These are phyloP conservation scores for Xylariaceae sp. DNA, from an alignment of 2,329 filamentous ascomycete genomes.

Conservation along the genomic window DNA sequence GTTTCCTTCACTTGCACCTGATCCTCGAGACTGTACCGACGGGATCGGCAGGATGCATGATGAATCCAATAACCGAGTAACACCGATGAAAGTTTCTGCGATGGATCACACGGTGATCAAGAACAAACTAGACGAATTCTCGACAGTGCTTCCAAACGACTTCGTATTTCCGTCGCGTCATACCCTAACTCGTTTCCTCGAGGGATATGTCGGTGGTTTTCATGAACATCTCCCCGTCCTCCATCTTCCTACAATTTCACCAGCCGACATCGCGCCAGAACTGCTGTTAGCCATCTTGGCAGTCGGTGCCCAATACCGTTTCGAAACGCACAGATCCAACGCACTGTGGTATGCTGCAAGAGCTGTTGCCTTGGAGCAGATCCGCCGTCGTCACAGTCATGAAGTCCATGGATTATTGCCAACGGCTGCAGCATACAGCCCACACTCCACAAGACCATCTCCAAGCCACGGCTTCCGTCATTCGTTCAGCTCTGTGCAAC, in stretches of 20 bases:
- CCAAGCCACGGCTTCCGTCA: slow-evolving; percentile 55
- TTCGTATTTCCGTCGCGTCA: slow-evolving; percentile 68
- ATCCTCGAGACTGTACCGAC: slow-evolving; percentile 44
- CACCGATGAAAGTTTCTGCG: slow-evolving; percentile 47
- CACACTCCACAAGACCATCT: slow-evolving; percentile 56
- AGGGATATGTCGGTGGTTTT: slow-evolving; percentile 67
- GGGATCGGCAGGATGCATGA: slow-evolving; percentile 37
- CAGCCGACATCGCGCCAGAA: slow-evolving; percentile 63
- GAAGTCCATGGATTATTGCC: slow-evolving; percentile 55
- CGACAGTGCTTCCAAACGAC: slow-evolving; percentile 54
- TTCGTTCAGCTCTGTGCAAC: slow-evolving; percentile 56
- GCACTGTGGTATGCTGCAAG: slow-evolving; percentile 60
- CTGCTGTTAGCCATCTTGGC: slow-evolving; percentile 64
- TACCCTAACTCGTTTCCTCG: slow-evolving; percentile 64
- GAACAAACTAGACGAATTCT: slow-evolving; percentile 58
- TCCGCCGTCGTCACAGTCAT: slow-evolving; percentile 52
- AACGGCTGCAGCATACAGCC: slow-evolving; percentile 55
- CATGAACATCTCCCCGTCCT: slow-evolving; percentile 56
- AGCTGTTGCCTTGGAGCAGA: slow-evolving; percentile 55
- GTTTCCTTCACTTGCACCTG: slow-evolving; percentile 51
- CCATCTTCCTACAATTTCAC: slow-evolving; percentile 62
- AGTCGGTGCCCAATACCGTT: slow-evolving; percentile 63
- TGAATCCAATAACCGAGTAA: slow-evolving; percentile 36
- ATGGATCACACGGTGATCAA: slow-evolving; percentile 54
- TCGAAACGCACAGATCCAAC: slow-evolving; percentile 56